Percentiles rank a stretch among this genome's conserved stretches.
phyloP scores from a whole-genome alignment of 2,329 filamentous ascomycete species.

The Aureobasidium lini region DNA sequence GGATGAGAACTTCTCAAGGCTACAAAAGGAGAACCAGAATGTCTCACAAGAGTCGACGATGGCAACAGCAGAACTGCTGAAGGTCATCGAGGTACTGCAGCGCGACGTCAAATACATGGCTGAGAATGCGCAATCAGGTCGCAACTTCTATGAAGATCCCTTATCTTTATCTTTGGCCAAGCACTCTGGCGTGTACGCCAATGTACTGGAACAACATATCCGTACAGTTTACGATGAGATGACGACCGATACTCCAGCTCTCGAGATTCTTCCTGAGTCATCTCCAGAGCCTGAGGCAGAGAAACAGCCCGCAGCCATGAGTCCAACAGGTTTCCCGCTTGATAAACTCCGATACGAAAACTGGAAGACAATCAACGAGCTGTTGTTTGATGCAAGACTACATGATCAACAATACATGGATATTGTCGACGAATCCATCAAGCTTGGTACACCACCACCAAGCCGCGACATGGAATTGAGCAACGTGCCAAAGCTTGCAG shows the following conservation, averaged over 20 bases:
- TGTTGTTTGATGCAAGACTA: constrained; percentile 30
- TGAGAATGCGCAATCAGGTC: constrained; percentile 19
- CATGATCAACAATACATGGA: constrained; percentile 22
- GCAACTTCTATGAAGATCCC: constrained; percentile 29
- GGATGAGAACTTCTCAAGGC: neutral
- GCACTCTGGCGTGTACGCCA: constrained; percentile 13
- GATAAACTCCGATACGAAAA: constrained; percentile 42
- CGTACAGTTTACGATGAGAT: constrained; percentile 37
- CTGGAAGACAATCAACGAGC: constrained; percentile 41
- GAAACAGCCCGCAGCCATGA: constrained; percentile 17
- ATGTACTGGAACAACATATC: constrained; percentile 22
- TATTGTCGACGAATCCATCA: constrained; percentile 24
- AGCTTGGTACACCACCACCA: constrained; percentile 19
- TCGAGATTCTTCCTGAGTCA: neutral
- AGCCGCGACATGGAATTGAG: constrained; percentile 4
- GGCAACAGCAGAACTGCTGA: neutral
- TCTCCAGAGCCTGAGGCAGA: neutral
- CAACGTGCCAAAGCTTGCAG: neutral
- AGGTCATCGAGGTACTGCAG: neutral
- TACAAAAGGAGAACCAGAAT: neutral
- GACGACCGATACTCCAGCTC: constrained; percentile 26
- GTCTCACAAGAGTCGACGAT: neutral
- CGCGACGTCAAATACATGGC: neutral
- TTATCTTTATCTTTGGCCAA: constrained; percentile 30
- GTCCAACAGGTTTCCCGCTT: constrained; percentile 34